phyloP scores from a whole-genome alignment of 2,329 filamentous ascomycete species.

The Monosporascus cannonballus region DNA sequence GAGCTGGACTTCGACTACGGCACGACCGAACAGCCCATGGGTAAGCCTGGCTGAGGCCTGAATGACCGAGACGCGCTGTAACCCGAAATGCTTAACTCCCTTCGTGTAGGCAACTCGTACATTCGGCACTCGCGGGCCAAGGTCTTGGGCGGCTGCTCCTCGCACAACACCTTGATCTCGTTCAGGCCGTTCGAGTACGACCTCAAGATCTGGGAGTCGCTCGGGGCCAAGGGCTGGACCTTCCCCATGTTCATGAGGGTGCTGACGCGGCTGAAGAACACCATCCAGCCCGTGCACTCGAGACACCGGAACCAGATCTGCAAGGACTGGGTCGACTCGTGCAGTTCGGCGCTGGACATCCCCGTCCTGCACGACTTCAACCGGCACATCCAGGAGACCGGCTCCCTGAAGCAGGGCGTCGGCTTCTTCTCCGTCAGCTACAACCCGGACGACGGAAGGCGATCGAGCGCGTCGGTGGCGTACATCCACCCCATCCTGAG shows the following conservation, averaged over 20 bases:
- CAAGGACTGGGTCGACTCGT: slow-evolving; percentile 82
- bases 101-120: slow-evolving; percentile 67
- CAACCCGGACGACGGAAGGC: slow-evolving; percentile 79
- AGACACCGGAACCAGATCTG: slow-evolving; percentile 86
- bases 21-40: slow-evolving; percentile 82
- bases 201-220: slow-evolving; percentile 73
- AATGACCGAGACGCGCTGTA: slow-evolving; percentile 2
- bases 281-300: slow-evolving; percentile 80
- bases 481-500: slow-evolving; percentile 89
- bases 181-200: slow-evolving; percentile 91
- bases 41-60: slow-evolving; percentile 29
- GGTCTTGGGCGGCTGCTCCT: slow-evolving; percentile 87
- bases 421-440: slow-evolving; percentile 90
- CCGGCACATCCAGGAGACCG: slow-evolving; percentile 68
- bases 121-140: slow-evolving; percentile 91
- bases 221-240: slow-evolving; percentile 79
- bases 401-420: slow-evolving; percentile 67
- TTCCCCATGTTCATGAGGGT: slow-evolving; percentile 80
- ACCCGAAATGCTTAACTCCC: slow-evolving; percentile 2
- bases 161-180: slow-evolving; percentile 89
- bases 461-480: slow-evolving; percentile 81
- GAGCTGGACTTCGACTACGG: slow-evolving; percentile 89
- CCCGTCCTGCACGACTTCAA: slow-evolving; percentile 84
- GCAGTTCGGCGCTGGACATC: slow-evolving; percentile 71
- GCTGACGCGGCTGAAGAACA: slow-evolving; percentile 79